Evolutionary conservation across 208 protist species (phyloP).

Genomic region (Leishmania tropica): DNA sequence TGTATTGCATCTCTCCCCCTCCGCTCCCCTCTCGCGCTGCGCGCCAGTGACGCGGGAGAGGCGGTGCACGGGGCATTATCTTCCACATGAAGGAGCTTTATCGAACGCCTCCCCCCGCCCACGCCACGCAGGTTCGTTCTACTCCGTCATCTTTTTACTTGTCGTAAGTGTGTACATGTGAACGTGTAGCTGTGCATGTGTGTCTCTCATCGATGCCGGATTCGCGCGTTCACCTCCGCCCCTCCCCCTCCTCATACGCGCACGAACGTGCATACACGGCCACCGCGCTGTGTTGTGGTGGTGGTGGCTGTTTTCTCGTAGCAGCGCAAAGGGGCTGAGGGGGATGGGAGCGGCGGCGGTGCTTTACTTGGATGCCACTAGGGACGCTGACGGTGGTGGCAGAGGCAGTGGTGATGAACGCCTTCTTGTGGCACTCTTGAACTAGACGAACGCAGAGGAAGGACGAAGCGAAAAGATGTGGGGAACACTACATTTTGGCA

Average conservation of each 20-base stretch:
- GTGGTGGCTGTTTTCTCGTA: not conserved
- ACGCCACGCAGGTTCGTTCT: not conserved
- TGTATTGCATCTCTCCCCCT: not conserved
- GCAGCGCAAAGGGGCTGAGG: not conserved
- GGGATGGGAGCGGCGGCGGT: not conserved
- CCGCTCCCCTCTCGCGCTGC: not conserved
- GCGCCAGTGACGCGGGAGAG: not conserved
- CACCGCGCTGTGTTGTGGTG: not conserved
- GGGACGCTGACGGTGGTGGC: not conserved
- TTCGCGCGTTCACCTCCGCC: not conserved
- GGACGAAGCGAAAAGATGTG: not conserved
- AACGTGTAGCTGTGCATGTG: not conserved
- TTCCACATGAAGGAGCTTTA: not conserved
- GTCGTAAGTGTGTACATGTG: not conserved
- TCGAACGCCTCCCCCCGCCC: not conserved
- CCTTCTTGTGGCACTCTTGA: not conserved
- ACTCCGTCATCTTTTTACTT: not conserved
- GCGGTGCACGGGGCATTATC: not conserved
- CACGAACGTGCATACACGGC: not conserved
- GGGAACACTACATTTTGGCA: too few relatives aligned
- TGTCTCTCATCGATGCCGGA: not conserved
- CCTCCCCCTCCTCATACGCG: not conserved
- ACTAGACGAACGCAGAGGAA: not conserved
- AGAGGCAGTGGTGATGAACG: not conserved
- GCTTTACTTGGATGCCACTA: not conserved